Evolutionary conservation across 192 early-diverging fungal species (phyloP).

Genomic region (Glomus cerebriforme): DNA sequence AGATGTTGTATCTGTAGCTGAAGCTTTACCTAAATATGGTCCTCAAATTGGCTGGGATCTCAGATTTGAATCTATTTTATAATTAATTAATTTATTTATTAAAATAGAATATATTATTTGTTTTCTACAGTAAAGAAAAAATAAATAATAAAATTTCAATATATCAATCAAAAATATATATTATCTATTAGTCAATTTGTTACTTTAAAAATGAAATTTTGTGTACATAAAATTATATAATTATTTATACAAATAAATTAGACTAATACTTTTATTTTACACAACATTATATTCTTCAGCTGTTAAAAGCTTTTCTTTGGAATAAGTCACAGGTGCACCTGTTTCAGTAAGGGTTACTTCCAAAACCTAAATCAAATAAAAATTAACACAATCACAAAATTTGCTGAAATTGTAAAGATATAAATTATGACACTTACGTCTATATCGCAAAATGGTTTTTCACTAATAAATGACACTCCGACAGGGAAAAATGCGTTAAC

Average conservation of each 20-base stretch:
- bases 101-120: not conserved
- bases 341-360: constrained; percentile 56
- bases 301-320: constrained; percentile 68
- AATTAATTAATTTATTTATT: not conserved
- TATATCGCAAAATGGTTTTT: constrained; percentile 74
- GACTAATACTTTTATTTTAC: constrained; percentile 42
- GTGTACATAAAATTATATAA: too few relatives aligned
- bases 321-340: constrained; percentile 66
- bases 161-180: too few relatives aligned
- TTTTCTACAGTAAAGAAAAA: not conserved
- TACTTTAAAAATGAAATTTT: too few relatives aligned
- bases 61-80: not conserved
- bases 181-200: too few relatives aligned
- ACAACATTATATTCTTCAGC: constrained; percentile 85
- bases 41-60: constrained; percentile 90
- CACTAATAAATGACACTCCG: constrained; percentile 71
- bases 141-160: too few relatives aligned
- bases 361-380: constrained; percentile 46
- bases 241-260: not conserved
- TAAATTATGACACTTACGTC: constrained; percentile 49
- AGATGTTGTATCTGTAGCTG: constrained; percentile 92
- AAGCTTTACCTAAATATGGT: constrained; percentile 86
- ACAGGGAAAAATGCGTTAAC: constrained; percentile 87
- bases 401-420: not conserved
- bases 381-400: not conserved